phyloP scores from a whole-genome alignment of 352 stramenopile genomes.

The Phytophthora sp. region DNA sequence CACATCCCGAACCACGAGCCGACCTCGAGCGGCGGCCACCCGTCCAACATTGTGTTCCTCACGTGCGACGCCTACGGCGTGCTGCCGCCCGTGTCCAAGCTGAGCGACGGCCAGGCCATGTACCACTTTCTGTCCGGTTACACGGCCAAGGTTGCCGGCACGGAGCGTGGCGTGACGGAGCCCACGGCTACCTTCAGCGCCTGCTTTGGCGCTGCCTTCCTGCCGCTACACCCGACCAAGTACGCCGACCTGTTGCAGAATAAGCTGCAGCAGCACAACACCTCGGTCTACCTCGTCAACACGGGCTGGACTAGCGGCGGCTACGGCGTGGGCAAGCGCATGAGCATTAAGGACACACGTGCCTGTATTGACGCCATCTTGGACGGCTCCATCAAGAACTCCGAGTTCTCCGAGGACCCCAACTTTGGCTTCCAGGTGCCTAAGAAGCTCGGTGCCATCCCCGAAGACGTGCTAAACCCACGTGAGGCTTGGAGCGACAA shows the following conservation, averaged over 20 bases:
- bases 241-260: slow-evolving; percentile 97
- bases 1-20: slow-evolving; percentile 97
- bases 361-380: slow-evolving; percentile 97
- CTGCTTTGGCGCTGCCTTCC: slow-evolving; percentile 98
- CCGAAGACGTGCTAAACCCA: slow-evolving; percentile 91
- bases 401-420: slow-evolving; percentile 83
- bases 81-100: slow-evolving; percentile 95
- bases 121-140: slow-evolving; percentile 99
- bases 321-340: slow-evolving; percentile 97
- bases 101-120: slow-evolving; percentile 95
- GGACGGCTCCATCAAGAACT: slow-evolving; percentile 94
- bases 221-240: slow-evolving; percentile 96
- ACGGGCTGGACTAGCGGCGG: slow-evolving; percentile 96
- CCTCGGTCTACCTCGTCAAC: slow-evolving; percentile 97
- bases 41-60: slow-evolving; percentile 98
- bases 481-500: slow-evolving; percentile 94
- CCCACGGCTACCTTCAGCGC: slow-evolving; percentile 96
- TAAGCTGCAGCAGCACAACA: slow-evolving; percentile 96
- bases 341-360: slow-evolving; percentile 97
- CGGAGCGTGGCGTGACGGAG: slow-evolving; percentile 97
- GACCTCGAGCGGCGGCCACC: slow-evolving; percentile 91
- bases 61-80: slow-evolving; percentile 99
- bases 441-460: slow-evolving; percentile 85
- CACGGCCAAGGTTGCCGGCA: slow-evolving; percentile 98
- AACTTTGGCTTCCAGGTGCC: slow-evolving; percentile 97